phyloP scores from a whole-genome alignment of 495 filamentous ascomycete species.

The Podospora australis region DNA sequence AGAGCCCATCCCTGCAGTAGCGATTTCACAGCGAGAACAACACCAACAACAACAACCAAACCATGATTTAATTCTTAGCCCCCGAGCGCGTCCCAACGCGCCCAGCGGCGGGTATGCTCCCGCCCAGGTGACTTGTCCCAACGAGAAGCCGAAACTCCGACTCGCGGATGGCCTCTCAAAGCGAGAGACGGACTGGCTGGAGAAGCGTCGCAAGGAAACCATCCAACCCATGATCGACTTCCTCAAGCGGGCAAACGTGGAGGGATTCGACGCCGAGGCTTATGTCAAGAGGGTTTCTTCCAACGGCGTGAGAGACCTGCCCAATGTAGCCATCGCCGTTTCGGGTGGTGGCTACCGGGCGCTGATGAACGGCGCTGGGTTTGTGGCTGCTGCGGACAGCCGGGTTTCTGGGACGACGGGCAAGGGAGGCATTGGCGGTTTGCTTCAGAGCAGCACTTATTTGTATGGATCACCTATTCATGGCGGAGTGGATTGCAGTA shows the following conservation, averaged over 20 bases:
- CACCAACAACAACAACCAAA: background rate
- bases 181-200: constrained; percentile 62
- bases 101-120: constrained; percentile 54
- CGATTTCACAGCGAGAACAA: background rate
- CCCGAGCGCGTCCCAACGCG: constrained; percentile 46
- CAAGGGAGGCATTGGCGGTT: constrained; percentile 69
- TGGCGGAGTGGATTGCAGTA: background rate
- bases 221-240: constrained; percentile 65
- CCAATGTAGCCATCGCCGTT: constrained; percentile 59
- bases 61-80: constrained; percentile 3
- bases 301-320: constrained; percentile 53
- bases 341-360: constrained; percentile 78
- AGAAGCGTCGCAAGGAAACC: constrained; percentile 48
- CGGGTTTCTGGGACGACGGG: constrained; percentile 61
- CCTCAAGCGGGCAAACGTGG: constrained; percentile 64
- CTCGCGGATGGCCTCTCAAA: constrained; percentile 52
- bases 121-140: constrained; percentile 45
- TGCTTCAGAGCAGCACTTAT: constrained; percentile 82
- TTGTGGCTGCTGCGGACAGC: constrained; percentile 75
- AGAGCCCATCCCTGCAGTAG: constrained; percentile 11
- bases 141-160: constrained; percentile 40
- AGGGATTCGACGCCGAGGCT: constrained; percentile 62
- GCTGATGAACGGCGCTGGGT: constrained; percentile 82
- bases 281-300: constrained; percentile 55
- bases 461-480: constrained; percentile 27